Evolutionary conservation across 1,284 basidiomycete species (phyloP).

Genomic region (Irpex lacteus): DNA sequence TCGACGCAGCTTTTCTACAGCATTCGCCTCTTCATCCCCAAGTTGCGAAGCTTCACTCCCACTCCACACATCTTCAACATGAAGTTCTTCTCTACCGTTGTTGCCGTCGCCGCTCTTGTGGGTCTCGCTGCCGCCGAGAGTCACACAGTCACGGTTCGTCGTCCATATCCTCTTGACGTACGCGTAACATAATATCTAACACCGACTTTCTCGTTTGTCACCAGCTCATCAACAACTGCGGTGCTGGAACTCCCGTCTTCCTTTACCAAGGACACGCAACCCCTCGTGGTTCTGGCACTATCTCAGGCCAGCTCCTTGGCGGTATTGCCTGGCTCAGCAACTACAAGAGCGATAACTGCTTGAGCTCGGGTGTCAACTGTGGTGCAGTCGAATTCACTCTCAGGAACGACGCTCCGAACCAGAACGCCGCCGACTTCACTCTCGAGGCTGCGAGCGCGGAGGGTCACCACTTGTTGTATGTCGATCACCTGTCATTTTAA

Average conservation of each 20-base stretch:
- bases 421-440: conserved; percentile 10
- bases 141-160: not conserved
- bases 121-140: not conserved
- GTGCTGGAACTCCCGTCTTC: not conserved
- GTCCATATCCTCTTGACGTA: not conserved
- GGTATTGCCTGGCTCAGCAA: conserved; percentile 9
- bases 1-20: not conserved
- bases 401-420: conserved; percentile 6
- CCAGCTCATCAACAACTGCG: not conserved
- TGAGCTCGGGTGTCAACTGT: conserved; percentile 11
- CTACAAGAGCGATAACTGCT: conserved; percentile 7
- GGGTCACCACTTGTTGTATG: conserved; percentile 6
- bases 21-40: not conserved
- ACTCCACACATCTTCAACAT: not conserved
- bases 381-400: conserved; percentile 9
- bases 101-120: not conserved
- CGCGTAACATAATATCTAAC: not conserved
- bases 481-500: not conserved
- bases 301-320: conserved; percentile 8
- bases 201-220: not conserved
- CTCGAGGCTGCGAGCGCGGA: not conserved
- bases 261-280: not conserved
- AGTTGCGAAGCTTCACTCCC: too few species aligned
- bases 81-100: not conserved
- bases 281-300: not conserved